A percentile compares a stretch with the other conserved stretches of the same genome.
phyloP scores from a whole-genome alignment of 257 asterid genomes.

The Leonotis leonurus region DNA sequence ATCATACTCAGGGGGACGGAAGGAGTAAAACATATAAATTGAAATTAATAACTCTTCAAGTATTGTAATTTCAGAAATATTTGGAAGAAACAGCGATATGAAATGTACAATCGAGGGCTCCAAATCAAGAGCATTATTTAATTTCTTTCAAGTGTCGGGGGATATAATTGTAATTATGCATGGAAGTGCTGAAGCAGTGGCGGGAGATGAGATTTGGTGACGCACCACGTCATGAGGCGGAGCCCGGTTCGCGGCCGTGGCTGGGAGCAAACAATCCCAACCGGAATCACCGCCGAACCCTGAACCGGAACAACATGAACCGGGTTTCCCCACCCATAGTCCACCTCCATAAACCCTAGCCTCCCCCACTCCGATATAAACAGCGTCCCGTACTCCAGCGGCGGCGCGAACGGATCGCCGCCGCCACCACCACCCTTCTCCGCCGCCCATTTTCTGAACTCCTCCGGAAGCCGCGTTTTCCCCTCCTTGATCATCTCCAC shows the following conservation, averaged over 20 bases:
- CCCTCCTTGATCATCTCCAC: constrained; percentile 45
- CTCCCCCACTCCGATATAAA: constrained; percentile 54
- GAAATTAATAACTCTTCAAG: too few relatives aligned
- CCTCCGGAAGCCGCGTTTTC: constrained; percentile 20
- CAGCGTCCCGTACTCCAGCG: constrained; percentile 30
- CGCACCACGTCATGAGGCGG: constrained; percentile 58
- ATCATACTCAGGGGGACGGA: too few relatives aligned
- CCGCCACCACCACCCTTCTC: not conserved
- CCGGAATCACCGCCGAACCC: constrained; percentile 42
- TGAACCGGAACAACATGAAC: constrained; percentile 39
- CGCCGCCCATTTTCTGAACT: constrained; percentile 25
- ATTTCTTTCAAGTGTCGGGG: too few relatives aligned
- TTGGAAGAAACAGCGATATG: too few relatives aligned
- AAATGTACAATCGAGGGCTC: too few relatives aligned
- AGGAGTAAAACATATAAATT: too few relatives aligned
- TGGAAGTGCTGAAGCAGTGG: constrained; percentile 14
- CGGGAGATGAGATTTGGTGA: constrained; percentile 26
- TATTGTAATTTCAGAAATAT: too few relatives aligned
- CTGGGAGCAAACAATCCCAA: constrained; percentile 27
- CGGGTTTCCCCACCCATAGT: constrained; percentile 55
- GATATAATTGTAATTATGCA: too few relatives aligned
- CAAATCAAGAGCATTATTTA: too few relatives aligned
- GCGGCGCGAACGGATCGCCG: constrained; percentile 33
- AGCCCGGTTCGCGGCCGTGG: constrained; percentile 28
- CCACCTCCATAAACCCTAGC: constrained; percentile 44